phyloP scores from a whole-genome alignment of 306 rosid species.

The Gastrolobium villosum region DNA sequence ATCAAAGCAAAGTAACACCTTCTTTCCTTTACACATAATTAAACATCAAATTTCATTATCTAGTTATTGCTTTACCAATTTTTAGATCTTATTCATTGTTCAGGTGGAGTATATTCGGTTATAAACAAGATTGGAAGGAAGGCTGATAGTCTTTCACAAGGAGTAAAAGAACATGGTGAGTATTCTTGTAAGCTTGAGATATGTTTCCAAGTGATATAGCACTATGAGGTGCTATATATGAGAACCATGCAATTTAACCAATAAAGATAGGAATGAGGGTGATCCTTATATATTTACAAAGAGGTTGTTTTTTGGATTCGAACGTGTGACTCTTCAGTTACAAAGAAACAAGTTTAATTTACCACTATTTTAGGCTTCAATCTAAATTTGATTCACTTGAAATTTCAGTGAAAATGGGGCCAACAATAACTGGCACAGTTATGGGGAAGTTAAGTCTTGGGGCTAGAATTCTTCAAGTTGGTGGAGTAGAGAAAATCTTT shows the following conservation, averaged over 20 bases:
- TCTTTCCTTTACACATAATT: background rate
- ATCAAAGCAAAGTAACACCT: slow-evolving; percentile 8
- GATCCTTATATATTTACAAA: too few species aligned
- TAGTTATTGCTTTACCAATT: background rate
- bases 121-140: slow-evolving; percentile 16
- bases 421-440: background rate
- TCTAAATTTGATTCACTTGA: background rate
- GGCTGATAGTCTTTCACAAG: slow-evolving; percentile 14
- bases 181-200: background rate
- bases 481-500: background rate
- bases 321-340: too few species aligned
- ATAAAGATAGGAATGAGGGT: too few species aligned
- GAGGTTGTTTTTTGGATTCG: too few species aligned
- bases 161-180: slow-evolving; percentile 16
- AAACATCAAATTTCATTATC: background rate
- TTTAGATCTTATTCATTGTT: background rate
- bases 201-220: too few species aligned
- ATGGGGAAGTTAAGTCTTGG: slow-evolving; percentile 16
- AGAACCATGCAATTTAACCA: too few species aligned
- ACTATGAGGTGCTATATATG: too few species aligned
- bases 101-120: slow-evolving; percentile 1
- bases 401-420: slow-evolving; percentile 10
- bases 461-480: slow-evolving; percentile 28
- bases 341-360: too few species aligned
- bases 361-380: background rate